Percentiles rank a stretch among this genome's conserved stretches.
These are phyloP conservation scores for Serendipita sp. DNA, from an alignment of 768 basidiomycete genomes.

Conservation along the genomic window DNA sequence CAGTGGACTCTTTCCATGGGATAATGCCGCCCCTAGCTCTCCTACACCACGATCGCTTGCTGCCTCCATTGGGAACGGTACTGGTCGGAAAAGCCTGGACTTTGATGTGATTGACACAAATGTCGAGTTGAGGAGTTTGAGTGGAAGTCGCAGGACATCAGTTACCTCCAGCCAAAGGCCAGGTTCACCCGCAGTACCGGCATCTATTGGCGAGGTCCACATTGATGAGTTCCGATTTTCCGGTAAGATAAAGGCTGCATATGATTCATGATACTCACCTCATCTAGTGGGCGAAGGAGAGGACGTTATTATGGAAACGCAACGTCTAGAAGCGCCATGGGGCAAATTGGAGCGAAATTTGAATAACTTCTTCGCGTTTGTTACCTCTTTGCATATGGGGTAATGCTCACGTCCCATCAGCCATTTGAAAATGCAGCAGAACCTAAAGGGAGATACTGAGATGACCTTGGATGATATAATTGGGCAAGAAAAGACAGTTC, in stretches of 20 bases:
- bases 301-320: conserved; percentile 5
- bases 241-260: neutral
- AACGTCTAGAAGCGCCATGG: conserved; percentile 23
- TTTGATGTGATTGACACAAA: neutral
- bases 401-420: conserved; percentile 23
- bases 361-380: conserved; percentile 65
- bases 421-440: conserved; percentile 63
- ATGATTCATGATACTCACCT: neutral
- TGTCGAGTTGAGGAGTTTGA: neutral
- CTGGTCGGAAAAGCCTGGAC: neutral
- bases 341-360: conserved; percentile 59
- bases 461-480: conserved; percentile 52
- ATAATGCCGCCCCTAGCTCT: conserved; percentile 55
- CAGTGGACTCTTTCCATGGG: conserved; percentile 69
- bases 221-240: neutral
- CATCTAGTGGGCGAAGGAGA: neutral
- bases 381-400: conserved; percentile 8
- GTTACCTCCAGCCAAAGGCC: neutral
- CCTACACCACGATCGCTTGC: conserved; percentile 27
- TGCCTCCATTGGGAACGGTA: conserved; percentile 12
- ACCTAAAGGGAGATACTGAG: conserved; percentile 28
- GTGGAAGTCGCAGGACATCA: neutral
- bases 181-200: neutral
- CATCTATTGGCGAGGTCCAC: neutral
- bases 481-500: conserved; percentile 50